Evolutionary conservation across 2,329 filamentous ascomycete species (phyloP), one percentile per base, ranked within the genome.

Genomic region (Colletotrichum shisoi): DNA sequence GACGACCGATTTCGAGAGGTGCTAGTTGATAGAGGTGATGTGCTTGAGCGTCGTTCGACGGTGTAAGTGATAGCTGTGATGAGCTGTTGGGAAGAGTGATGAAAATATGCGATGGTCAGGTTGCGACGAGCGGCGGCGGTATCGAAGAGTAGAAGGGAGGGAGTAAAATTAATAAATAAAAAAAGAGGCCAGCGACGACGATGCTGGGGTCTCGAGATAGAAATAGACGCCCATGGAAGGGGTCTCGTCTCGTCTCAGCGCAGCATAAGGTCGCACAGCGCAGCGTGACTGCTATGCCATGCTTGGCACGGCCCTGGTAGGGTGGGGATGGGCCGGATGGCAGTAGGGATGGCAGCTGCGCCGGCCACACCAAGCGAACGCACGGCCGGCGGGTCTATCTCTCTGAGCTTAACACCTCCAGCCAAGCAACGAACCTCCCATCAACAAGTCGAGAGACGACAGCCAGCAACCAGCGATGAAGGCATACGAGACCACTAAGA

Each of bases 1-100:
- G 53, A 70, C 83, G 76, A 70, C 73, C 73, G 72, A 70, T 60
- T 59, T 24, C 34, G n/a, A 19, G 37, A 34, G n/a, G 27, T n/a
- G 21, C 21, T 21, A 27, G 54, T 31, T 46, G 46, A 19, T 21
- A 34, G n/a, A 54, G 46, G 7, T 53, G 31, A n/a, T 42, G 52
- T 58, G 4, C 12, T 40, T 9, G 24, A 19, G 51, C 5, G 59
- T 39, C 31, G 24, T 60, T 19, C 53, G n/a, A 37, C 39, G 19
- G 42, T 17, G 42, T 53, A 53, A n/a, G 37, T 24, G 46, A 24
- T 63, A n/a, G 24, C 44, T 11, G 51, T 39, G 31, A n/a, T 21
- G 39, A 40, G 42, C 17, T 46, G 37, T 17, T 46, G 13, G 37
- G 15, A 21, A 24, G 27, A 45, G 11, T 8, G 45, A 59, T 51